A percentile compares a stretch with the other conserved stretches of the same genome.
Evolutionary conservation across 176 grass and related monocot genomes (phyloP).

Genomic region (Carex scoparia): DNA sequence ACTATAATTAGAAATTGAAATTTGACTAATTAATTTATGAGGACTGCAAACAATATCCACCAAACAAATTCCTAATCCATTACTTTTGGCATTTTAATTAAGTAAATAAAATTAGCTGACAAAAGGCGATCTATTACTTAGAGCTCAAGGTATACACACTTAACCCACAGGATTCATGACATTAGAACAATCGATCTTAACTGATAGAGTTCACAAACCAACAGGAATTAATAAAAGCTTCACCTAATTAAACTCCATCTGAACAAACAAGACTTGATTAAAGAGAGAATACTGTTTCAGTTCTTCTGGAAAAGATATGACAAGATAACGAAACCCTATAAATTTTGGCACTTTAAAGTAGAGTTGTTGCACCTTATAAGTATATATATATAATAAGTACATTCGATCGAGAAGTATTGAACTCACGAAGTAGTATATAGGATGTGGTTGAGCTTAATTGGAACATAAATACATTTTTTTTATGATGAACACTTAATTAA

Average conservation of each 20-base stretch:
- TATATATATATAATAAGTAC: background rate
- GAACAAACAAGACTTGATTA: slow-evolving; percentile 14
- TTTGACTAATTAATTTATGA: no score
- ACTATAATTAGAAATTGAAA: no score
- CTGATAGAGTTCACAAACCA: slow-evolving; percentile 8
- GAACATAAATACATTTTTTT: background rate
- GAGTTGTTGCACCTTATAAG: slow-evolving; percentile 11
- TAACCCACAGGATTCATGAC: background rate
- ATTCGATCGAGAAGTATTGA: background rate
- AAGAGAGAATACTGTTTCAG: background rate
- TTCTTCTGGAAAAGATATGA: slow-evolving; percentile 7
- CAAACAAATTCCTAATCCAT: background rate
- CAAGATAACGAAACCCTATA: slow-evolving; percentile 2
- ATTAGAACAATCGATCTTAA: background rate
- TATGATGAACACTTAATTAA: background rate
- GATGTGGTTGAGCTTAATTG: background rate
- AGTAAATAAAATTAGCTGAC: background rate
- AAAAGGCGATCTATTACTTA: background rate
- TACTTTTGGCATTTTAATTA: slow-evolving; percentile 7
- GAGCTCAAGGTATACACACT: background rate
- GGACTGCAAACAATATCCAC: background rate
- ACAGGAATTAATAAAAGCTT: background rate
- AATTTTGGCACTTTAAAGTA: slow-evolving; percentile 2
- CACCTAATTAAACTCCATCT: background rate
- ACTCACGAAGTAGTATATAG: background rate